Evolutionary conservation across 2,329 filamentous ascomycete genomes (phyloP), one percentile per base, ranked within the genome.

Genomic region (Monosporascus sp.): DNA sequence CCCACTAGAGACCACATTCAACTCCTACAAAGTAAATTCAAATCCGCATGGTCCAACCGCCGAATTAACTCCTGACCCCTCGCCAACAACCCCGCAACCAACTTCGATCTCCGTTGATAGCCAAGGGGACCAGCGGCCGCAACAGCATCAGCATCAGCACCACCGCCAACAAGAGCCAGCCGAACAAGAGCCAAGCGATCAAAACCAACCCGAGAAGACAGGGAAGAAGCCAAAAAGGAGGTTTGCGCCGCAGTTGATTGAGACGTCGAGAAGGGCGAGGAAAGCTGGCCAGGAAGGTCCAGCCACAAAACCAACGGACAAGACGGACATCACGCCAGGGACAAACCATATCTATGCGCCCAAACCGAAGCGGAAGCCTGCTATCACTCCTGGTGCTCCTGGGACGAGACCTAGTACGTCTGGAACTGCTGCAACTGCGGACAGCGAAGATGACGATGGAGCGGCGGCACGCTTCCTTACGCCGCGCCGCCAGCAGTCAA

Each of bases 171-270:
- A 57, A 54, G 51, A 46, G 45, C 43, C 49, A 39, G n/a, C n/a
- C n/a, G n/a, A 48, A 55, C 49, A 57, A 54, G 51, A 46, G 45
- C 43, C 49, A 39, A 47, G 54, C 58, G 65, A 66, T 61, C 65
- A 64, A 53, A 44, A 41, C 9, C 49, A 51, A 25, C 24, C 41
- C 6, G 49, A 52, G 44, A 60, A 67, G 15, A 49, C 56, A 44
- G 63, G 61, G 43, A 63, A 58, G 27, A 68, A 64, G 48, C 65
- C 67, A 39, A 72, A 71, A 61, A 76, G 78, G 57, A 73, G 74
- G 55, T 96, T 95, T 68, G 80, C 86, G 31, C 90, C 90, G 14
- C 87, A 93, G 63, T 76, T 96, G 52, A 86, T 96, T 57, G 90
- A 93, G 70, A 92, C 89, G 3, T 87, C 87, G 4, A 83, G 85